Base-by-base conservation (phyloP, 257 asterid species). In the Solanum chiquidenum region DNA sequence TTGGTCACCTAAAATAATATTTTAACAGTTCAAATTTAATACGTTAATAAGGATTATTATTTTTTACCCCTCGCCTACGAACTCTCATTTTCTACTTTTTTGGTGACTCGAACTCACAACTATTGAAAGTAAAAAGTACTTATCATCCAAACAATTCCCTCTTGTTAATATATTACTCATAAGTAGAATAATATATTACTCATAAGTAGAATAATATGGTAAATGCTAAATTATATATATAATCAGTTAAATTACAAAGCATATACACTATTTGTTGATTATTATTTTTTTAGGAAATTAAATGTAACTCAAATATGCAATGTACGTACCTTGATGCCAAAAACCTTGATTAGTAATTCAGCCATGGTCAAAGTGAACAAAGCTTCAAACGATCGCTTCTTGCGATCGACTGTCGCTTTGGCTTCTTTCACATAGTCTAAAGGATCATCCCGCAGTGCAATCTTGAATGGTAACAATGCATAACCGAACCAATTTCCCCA, bases 401-500 rank as follows among this genome's bases (percentile, higher is more conserved):
- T 88, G 33, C 90, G 85, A 55, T 88, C 86, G 7, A 84, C 77
- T 5, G 76, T 37, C 11, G 66, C 64, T 23, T 88, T 83, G 3
- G 88, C 88, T 29, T 88, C 87, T 29, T 42, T 85, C 7, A 88
- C 62, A 35, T 88, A 73, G 69, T 64, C 64, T 52, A 88, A 73
- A 25, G 90, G 90, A 71, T 88, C 62, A 18, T 88, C 88, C 6
- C 69, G 27, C 4, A 88, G 7, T 11, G 55, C 90, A 73, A 73
- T 84, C n/a, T 31, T 84, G 58, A 88, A 71, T 3, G 85, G 88
- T 46, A 83, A 86, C 21, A 88, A 12, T 33, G 40, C 80, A 35
- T 83, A 88, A 16, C 87, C 89, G 0, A 83, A 44, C 33, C 34
- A 69, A 72, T 83, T 88, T 42, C 90, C 90, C 90, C 90, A 88